Percentiles rank a stretch among this genome's conserved stretches.
phyloP scores from a whole-genome alignment of 1,284 basidiomycete species.

The Malassezia psittaci region DNA sequence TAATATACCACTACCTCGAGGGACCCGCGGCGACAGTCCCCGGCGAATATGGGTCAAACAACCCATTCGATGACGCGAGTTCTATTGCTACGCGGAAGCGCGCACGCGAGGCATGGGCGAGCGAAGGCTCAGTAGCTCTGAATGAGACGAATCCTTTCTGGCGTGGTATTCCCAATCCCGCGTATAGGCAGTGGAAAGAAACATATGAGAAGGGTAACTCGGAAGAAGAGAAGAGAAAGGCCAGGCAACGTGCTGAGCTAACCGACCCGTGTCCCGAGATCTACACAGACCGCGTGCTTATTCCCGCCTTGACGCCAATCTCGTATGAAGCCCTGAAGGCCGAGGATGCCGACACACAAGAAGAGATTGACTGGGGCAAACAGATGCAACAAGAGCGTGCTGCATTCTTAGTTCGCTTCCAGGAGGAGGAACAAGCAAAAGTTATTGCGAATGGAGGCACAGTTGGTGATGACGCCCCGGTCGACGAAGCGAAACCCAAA shows the following conservation, averaged over 20 bases:
- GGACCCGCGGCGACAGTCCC: slow-evolving; percentile 31
- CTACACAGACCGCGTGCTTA: slow-evolving; percentile 27
- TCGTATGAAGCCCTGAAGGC: slow-evolving; percentile 19
- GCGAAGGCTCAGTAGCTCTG: slow-evolving; percentile 3
- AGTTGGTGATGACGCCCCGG: background rate
- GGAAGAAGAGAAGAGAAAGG: slow-evolving; percentile 8
- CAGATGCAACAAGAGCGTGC: slow-evolving; percentile 38
- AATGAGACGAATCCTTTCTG: slow-evolving; percentile 22
- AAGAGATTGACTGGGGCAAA: slow-evolving; percentile 40
- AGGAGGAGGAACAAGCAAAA: slow-evolving; percentile 37
- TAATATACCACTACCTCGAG: slow-evolving; percentile 43
- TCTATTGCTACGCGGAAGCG: slow-evolving; percentile 17
- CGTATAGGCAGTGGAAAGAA: slow-evolving; percentile 27
- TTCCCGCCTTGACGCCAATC: slow-evolving; percentile 24
- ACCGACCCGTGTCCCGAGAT: slow-evolving; percentile 15
- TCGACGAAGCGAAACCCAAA: slow-evolving; percentile 8
- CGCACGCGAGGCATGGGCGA: slow-evolving; percentile 25
- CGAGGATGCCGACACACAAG: slow-evolving; percentile 42
- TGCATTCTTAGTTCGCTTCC: slow-evolving; percentile 37
- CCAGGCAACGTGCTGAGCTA: slow-evolving; percentile 12
- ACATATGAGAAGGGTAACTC: slow-evolving; percentile 5
- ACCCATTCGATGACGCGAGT: slow-evolving; percentile 38
- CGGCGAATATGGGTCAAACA: slow-evolving; percentile 21
- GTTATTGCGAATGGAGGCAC: slow-evolving; percentile 14
- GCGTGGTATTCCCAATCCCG: slow-evolving; percentile 34